A percentile compares a stretch with the other conserved stretches of the same genome.
phyloP scores from a whole-genome alignment of 768 basidiomycete species.

The Coprinopsis strossmayeri region DNA sequence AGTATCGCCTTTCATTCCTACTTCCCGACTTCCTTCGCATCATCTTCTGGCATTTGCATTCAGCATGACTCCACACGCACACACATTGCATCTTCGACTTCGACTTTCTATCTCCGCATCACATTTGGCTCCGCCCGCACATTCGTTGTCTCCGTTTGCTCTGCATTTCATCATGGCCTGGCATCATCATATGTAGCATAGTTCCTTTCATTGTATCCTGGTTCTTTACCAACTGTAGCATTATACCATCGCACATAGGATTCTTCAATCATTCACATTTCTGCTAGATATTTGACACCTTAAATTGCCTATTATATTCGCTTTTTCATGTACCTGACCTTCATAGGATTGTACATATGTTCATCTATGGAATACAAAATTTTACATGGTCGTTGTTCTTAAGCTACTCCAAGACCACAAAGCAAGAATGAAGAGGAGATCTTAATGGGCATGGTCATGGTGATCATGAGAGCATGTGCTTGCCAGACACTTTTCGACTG shows the following conservation, averaged over 20 bases:
- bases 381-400: not conserved
- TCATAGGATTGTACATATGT: not conserved
- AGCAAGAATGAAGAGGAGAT: not conserved
- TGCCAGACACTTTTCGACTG: slow-evolving; percentile 64
- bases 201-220: slow-evolving; percentile 8
- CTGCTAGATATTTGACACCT: too few species aligned
- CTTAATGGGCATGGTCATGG: slow-evolving; percentile 1
- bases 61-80: not conserved
- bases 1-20: slow-evolving; percentile 12
- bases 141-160: too few species aligned
- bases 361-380: not conserved
- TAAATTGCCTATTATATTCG: too few species aligned
- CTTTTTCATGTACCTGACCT: too few species aligned
- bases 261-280: too few species aligned
- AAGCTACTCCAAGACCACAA: not conserved
- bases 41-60: too few species aligned
- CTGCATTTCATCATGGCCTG: slow-evolving; percentile 3
- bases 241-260: too few species aligned
- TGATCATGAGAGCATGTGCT: slow-evolving; percentile 3
- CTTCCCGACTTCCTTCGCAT: too few species aligned
- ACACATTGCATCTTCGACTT: slow-evolving; percentile 7
- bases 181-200: slow-evolving; percentile 19
- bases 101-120: slow-evolving; percentile 12
- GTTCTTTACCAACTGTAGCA: slow-evolving; percentile 15
- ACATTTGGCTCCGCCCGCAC: too few species aligned